Base-by-base conservation (phyloP, 2,329 filamentous ascomycete species). In the Clarireedia paspali region DNA sequence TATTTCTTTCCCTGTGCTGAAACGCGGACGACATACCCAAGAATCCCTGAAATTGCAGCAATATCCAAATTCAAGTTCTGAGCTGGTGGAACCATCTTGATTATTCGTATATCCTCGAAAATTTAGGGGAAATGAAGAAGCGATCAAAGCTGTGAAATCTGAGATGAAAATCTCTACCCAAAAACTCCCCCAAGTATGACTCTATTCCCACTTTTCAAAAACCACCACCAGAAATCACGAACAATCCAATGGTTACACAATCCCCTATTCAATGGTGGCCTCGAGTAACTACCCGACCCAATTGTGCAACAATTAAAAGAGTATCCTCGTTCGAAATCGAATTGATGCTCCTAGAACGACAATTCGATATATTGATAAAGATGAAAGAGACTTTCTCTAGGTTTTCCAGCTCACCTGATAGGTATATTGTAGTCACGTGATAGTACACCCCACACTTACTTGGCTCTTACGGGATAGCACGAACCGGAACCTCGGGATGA, bases 11-110 rank as follows among this genome's bases (percentile, higher is more conserved):
- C 7, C n/a, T 14, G 12, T 14, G 23, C 3, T 15, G 20, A 38
- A n/a, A 17, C 6, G 24, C 42, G 49, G 4, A 20, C 14, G 23
- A n/a, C 6, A 50, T 47, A 88, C 86, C 87, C 92, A 73, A 87
- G 91, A 65, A 96, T 96, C 54, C 92, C 92, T 64, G 89, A 95
- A 66, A 96, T 84, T 59, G 91, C 91, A 69, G 94, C 89, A 58
- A 96, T 85, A 70, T 96, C 88, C 63, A 96, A 77, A 71, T 88
- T 86, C 60, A 80, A 70, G 59, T 74, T 73, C 65, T 77, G 75
- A 7, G 77, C 72, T 46, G 78, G 77, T 39, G 78, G 78, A 66
- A 79, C 56, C 66, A 67, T 68, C 20, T 50, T 53, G 39, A 26
- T 14, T 17, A 10, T 24, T 38, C 2, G 20, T 48, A 24, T 24